Conservation (phyloP, 2,329 filamentous ascomycete species). For the Colletotrichum horii region DNA sequence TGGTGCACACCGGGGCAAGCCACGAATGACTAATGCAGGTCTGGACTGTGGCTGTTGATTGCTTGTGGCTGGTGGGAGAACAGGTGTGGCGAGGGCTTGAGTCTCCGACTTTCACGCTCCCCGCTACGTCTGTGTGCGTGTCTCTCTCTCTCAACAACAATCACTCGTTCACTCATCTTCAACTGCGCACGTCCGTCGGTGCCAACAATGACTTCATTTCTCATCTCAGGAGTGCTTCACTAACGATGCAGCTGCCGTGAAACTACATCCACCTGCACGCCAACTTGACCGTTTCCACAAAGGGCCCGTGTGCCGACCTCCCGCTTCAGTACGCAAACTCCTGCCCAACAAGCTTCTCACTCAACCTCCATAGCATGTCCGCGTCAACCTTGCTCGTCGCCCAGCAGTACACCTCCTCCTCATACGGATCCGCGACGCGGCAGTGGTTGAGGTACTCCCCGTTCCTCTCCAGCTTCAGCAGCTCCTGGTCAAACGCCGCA, state of each 20-base stretch:
- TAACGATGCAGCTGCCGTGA: background rate
- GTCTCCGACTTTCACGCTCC: background rate
- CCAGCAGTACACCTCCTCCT: conserved; percentile 15
- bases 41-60: background rate
- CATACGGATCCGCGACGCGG: conserved; percentile 10
- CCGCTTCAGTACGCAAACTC: conserved; percentile 11
- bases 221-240: background rate
- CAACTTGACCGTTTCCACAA: background rate
- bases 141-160: background rate
- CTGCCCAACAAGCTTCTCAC: conserved; percentile 20
- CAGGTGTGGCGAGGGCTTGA: background rate
- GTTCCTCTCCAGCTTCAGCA: background rate
- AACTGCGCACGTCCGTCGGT: background rate
- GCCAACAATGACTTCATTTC: background rate
- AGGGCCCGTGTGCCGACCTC: background rate
- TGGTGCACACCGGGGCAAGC: background rate
- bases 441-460: conserved; percentile 8
- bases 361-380: conserved; percentile 19
- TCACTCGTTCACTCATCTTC: background rate
- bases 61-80: background rate
- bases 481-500: conserved; percentile 4
- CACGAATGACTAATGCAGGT: background rate
- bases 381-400: conserved; percentile 7
- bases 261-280: background rate
- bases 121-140: background rate